Evolutionary conservation across 2,329 filamentous ascomycete genomes (phyloP), one percentile per base, ranked within the genome.

Genomic region (Fusarium fujikuroi): DNA sequence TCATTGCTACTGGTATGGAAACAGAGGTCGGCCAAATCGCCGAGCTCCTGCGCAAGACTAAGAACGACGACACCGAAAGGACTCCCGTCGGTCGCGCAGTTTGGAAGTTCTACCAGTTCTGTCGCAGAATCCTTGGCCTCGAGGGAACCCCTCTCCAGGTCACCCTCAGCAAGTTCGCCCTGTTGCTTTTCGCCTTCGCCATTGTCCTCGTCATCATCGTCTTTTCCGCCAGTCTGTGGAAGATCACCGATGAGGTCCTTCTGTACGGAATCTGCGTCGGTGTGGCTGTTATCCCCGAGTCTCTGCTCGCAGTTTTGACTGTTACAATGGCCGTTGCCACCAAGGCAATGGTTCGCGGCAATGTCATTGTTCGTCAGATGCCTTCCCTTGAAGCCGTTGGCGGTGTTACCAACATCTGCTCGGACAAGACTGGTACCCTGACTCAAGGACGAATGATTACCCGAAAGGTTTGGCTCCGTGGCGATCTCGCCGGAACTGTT

Each of bases 111-210:
- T 84, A 84, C 66, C 82, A 83, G 63, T 83, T 81, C 57, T 66
- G 80, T 60, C 85, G 87, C 50, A 87, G 87, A 73, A 85, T 93
- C 68, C 86, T 93, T 47, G 92, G 90, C 62, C 81, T 92, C 5
- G 87, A 93, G 61, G 94, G 94, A 56, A 97, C 95, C 3, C 95
- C 95, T 2, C 85, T 97, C 50, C 94, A 97, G 83, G 91, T 92
- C 74, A 95, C 93, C 78, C 87, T 97, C 58, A 94, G 92, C 83
- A 94, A 95, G 82, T 92, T 97, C 77, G 94, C 95, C 34, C 90
- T 96, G 47, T 80, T 94, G 7, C 88, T 97, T 5, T 97, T 97
- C 78, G 90, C 87, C 52, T 88, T 94, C 57, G 95, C 90, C 47
- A 84, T 91, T 61, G 75, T 91, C 6, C 84, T 91, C 39, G 89